Conservation (phyloP, 1,284 basidiomycete species). For the Volvariella volvacea region DNA sequence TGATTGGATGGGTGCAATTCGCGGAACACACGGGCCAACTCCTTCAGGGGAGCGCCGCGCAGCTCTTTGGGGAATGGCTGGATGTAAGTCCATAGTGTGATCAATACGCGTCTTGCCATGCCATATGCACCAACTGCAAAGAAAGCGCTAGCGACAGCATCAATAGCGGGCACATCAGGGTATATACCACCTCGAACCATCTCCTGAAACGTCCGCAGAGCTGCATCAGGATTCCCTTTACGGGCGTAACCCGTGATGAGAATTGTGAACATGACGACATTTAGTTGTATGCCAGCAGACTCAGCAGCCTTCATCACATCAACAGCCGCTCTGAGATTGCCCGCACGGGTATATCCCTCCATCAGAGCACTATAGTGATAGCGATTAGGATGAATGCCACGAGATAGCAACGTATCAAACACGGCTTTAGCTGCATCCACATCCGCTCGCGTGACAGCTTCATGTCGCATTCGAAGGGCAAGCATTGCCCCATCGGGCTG, state of each 20-base stretch:
- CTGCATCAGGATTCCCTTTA: conserved; percentile 44
- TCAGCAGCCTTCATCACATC: conserved; percentile 45
- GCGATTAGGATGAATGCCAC: conserved; percentile 59
- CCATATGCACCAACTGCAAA: conserved; percentile 45
- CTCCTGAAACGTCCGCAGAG: conserved; percentile 46
- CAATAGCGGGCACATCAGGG: conserved; percentile 64
- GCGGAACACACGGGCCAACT: conserved; percentile 39
- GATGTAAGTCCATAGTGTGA: conserved; percentile 60
- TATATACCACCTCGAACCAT: conserved; percentile 56
- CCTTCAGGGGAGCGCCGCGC: conserved; percentile 31
- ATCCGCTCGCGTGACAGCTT: conserved; percentile 45
- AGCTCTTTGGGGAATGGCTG: conserved; percentile 50
- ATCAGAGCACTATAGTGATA: conserved; percentile 68
- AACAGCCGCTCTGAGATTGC: conserved; percentile 46
- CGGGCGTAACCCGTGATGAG: conserved; percentile 62
- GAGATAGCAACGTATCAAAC: conserved; percentile 50
- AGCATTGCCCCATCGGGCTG: conserved; percentile 50
- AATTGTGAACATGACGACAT: conserved; percentile 66
- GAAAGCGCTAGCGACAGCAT: conserved; percentile 63
- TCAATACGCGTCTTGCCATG: conserved; percentile 45
- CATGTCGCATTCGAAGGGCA: conserved; percentile 55
- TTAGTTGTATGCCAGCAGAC: conserved; percentile 42
- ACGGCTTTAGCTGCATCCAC: conserved; percentile 42
- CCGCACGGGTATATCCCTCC: conserved; percentile 52
- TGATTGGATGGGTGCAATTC: conserved; percentile 21